Conservation (phyloP, 129 eudicot species). For the Flaveria sonorensis region DNA sequence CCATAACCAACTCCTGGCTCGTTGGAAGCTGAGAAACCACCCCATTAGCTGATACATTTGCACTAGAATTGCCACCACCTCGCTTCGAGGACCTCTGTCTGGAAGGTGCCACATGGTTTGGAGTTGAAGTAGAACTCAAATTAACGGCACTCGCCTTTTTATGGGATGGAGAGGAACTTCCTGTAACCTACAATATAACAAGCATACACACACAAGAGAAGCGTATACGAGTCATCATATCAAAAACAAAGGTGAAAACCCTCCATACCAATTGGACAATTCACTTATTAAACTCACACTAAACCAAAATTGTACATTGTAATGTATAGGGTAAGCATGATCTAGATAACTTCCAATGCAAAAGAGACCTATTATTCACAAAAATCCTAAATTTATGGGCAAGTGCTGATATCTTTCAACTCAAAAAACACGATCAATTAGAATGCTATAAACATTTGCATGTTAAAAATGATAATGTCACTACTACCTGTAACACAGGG, state of each 20-base stretch:
- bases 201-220: slow-evolving; percentile 7
- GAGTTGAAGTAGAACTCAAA: slow-evolving; percentile 43
- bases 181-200: slow-evolving; percentile 44
- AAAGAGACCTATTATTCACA: no score
- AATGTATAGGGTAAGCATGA: background rate
- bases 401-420: no score
- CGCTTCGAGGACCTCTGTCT: slow-evolving; percentile 68
- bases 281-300: background rate
- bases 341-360: no score
- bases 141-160: slow-evolving; percentile 41
- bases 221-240: background rate
- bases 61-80: slow-evolving; percentile 50
- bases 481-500: slow-evolving; percentile 51
- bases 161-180: slow-evolving; percentile 49
- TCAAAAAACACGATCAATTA: no score
- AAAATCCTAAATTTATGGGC: no score
- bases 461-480: background rate
- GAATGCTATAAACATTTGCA: background rate
- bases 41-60: slow-evolving; percentile 55
- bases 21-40: slow-evolving; percentile 50
- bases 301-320: background rate
- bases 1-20: slow-evolving; percentile 38
- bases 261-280: background rate
- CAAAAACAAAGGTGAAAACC: background rate
- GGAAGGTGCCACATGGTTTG: slow-evolving; percentile 50